Evolutionary conservation across 169 alveolate species (phyloP), one percentile per base, ranked within the genome.

Genomic region (Plasmodium chabaudi): DNA sequence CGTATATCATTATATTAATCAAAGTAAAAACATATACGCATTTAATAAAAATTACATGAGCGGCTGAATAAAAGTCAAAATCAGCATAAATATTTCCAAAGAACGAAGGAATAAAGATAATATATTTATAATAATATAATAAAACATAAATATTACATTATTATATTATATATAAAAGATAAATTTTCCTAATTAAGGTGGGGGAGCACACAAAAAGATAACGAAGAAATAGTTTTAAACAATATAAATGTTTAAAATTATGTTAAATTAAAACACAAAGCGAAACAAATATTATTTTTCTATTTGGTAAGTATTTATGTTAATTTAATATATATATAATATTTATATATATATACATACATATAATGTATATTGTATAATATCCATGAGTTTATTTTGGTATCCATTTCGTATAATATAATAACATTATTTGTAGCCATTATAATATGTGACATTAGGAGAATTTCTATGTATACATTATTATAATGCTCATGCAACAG

Each of bases 191-290:
- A n/a, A 69, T 23, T 25, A 72, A 25, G 46, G 64, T 34, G 87
- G 60, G 72, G 87, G 60, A 64, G 27, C 44, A 73, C 42, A 34
- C 47, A 21, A 73, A 57, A 73, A 73, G 17, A 6, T 68, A 17
- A 68, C 46, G 73, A n/a, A 46, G 79, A 46, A 59, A 49, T 77
- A 25, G 82, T 79, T 64, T 65, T 53, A 79, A 79, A 47, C 82
- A 79, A 23, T 65, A 65, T 65, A 79, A 59, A 55, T 67, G 68
- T 79, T 65, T 69, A 79, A 79, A 79, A 79, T 68, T 79, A 79
- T 79, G 89, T 67, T 79, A 79, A 51, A 56, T 55, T 79, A 79
- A 65, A 79, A 79, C 49, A 57, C 89, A 79, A 67, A 65, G 27
- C 23, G 89, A 47, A 79, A 34, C 67, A 46, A 79, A 42, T 64